Conservation (phyloP, 305 asterid genomes). For the Solanum hybrid region DNA sequence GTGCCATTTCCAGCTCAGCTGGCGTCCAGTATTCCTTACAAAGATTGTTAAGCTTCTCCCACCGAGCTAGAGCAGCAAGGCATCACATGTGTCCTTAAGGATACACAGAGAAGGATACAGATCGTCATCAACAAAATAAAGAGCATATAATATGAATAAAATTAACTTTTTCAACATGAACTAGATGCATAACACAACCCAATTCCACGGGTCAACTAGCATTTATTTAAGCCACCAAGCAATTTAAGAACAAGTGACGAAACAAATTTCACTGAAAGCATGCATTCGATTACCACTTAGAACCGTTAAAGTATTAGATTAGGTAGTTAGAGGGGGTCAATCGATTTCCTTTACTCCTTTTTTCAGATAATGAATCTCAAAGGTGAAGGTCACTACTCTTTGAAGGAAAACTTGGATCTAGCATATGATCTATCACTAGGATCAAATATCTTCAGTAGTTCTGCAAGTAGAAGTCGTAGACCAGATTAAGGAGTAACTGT, state of each 20-base stretch:
- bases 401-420: neutral
- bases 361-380: neutral
- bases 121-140: neutral
- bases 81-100: conserved; percentile 84
- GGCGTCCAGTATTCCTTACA: conserved; percentile 98
- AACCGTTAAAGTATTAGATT: neutral
- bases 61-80: conserved; percentile 98
- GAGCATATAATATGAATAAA: neutral
- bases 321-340: neutral
- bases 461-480: neutral
- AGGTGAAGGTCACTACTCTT: neutral
- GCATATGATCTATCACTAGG: neutral
- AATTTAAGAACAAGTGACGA: neutral
- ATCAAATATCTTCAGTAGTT: conserved; percentile 3
- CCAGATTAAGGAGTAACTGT: conserved; percentile 4
- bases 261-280: neutral
- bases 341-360: neutral
- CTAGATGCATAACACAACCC: neutral
- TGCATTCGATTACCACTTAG: neutral
- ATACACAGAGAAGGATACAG: conserved; percentile 4
- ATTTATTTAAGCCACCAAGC: neutral
- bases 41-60: conserved; percentile 96
- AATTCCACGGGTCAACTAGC: neutral
- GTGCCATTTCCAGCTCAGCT: conserved; percentile 98
- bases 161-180: neutral